Conservation (phyloP, 345 rosid species). For the Rhizophora apiculata region DNA sequence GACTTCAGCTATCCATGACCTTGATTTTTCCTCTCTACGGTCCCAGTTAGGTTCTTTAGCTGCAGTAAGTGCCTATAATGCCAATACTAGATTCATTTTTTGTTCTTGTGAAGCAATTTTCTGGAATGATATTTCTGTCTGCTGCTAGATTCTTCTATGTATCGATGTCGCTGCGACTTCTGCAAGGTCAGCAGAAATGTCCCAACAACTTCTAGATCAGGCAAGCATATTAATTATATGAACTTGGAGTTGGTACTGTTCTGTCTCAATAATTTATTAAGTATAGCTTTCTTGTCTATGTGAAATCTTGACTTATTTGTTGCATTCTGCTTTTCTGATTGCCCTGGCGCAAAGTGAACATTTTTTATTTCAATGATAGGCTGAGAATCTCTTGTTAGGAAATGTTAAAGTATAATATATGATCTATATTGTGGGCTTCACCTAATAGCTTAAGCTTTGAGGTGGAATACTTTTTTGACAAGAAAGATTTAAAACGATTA, state of each 20-base stretch:
- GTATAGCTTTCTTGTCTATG: too few relatives aligned
- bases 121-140: conserved; percentile 26
- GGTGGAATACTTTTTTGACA: too few relatives aligned
- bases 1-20: conserved; percentile 60
- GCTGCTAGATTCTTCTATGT: conserved; percentile 78
- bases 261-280: too few relatives aligned
- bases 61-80: conserved; percentile 55
- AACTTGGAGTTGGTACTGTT: background rate
- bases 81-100: conserved; percentile 15
- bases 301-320: too few relatives aligned
- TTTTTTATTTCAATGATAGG: too few relatives aligned
- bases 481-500: too few relatives aligned
- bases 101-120: conserved; percentile 5
- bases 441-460: too few relatives aligned
- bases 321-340: too few relatives aligned
- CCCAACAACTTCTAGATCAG: conserved; percentile 80
- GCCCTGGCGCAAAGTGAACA: too few relatives aligned
- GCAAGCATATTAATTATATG: conserved; percentile 36
- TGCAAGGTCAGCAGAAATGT: conserved; percentile 71
- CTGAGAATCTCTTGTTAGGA: too few relatives aligned
- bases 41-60: conserved; percentile 83
- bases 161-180: conserved; percentile 91
- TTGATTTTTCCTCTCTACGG: conserved; percentile 67
- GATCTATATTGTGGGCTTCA: too few relatives aligned
- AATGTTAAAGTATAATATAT: too few relatives aligned